Evolutionary conservation across 768 basidiomycete genomes (phyloP).

Genomic region (Podaxis pistillaris): DNA sequence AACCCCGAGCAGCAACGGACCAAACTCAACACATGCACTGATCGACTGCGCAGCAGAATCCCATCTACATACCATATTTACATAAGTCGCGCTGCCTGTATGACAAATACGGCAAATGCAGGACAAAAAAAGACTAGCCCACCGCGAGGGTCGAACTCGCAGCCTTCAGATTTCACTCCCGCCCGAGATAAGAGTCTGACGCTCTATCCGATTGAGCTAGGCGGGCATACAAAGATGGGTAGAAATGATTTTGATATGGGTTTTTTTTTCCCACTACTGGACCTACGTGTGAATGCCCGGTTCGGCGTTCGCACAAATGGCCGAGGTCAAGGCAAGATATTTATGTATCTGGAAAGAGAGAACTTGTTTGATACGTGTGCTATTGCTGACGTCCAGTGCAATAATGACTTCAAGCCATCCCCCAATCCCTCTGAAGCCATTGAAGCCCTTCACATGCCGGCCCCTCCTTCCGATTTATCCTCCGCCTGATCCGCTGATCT

Average conservation of each 20-base stretch:
- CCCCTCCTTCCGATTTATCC: conserved; percentile 31
- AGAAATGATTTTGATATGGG: neutral
- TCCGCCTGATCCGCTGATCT: conserved; percentile 30
- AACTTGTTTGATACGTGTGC: neutral
- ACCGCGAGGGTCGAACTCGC: conserved; percentile 79
- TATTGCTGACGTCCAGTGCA: too few relatives aligned
- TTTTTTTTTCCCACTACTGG: neutral
- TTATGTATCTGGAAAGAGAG: neutral
- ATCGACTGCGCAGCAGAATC: too few relatives aligned
- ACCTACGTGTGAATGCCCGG: neutral
- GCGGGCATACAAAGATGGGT: conserved; percentile 30
- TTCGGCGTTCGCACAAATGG: neutral
- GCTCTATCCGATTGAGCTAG: conserved; percentile 64
- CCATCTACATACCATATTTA: too few relatives aligned
- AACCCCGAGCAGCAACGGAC: too few relatives aligned
- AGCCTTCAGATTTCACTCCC: conserved; percentile 62
- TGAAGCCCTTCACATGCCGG: conserved; percentile 19
- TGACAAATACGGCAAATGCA: too few relatives aligned
- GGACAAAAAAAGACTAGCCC: too few relatives aligned
- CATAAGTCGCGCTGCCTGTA: too few relatives aligned
- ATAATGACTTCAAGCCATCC: conserved; percentile 13
- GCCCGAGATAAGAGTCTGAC: conserved; percentile 43
- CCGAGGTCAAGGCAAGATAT: neutral
- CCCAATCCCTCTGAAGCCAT: conserved; percentile 10
- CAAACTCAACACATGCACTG: too few relatives aligned